Evolutionary conservation across 2,329 filamentous ascomycete species (phyloP), one percentile per base, ranked within the genome.

Genomic region (Ceratocystis albifundus): DNA sequence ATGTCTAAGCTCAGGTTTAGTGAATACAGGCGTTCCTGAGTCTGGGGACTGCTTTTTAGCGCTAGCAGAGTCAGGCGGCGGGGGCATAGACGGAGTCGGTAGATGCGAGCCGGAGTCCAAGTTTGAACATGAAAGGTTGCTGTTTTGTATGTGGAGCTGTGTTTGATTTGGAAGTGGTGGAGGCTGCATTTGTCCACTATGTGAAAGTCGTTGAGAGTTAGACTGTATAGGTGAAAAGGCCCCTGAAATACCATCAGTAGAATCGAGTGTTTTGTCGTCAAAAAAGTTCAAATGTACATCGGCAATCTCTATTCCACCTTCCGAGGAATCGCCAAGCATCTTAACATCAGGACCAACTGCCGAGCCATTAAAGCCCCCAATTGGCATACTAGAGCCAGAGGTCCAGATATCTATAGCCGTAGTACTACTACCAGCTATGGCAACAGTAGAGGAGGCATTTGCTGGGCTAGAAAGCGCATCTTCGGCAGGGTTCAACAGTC

Each of bases 271-370:
- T 22, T 65, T 65, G 10, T 88, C 85, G 71, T 93, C 88, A 70
- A 93, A 93, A 74, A 92, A 93, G 72, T 83, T 89, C 73, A 93
- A 93, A 72, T 94, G 89, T 4, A 85, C 88, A 70, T 94, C 89
- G 0, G 87, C 91, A n/a, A 93, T 80, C 70, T 85, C 83, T 69
- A 89, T 90, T 70, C 87, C 82, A 70, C 89, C 86, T 7, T 82
- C 48, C 20, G 65, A 36, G 15, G 41, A 30, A 25, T 62, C 59
- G 4, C 4, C 32, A 59, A 62, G 10, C 4, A 57, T 28, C 32
- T 32, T 63, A 32, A 7, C 32, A 22, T 62, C 46, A 5, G 65
- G 22, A 3, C 57, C 65, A 28, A 57, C 83, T 12, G 85, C 85
- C 70, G 88, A 80, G 36, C 83, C 82, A 7, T 80, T 77, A 28